Evolutionary conservation across 192 early-diverging fungal species (phyloP), one percentile per base, ranked within the genome.

Genomic region (Gigaspora rosea): DNA sequence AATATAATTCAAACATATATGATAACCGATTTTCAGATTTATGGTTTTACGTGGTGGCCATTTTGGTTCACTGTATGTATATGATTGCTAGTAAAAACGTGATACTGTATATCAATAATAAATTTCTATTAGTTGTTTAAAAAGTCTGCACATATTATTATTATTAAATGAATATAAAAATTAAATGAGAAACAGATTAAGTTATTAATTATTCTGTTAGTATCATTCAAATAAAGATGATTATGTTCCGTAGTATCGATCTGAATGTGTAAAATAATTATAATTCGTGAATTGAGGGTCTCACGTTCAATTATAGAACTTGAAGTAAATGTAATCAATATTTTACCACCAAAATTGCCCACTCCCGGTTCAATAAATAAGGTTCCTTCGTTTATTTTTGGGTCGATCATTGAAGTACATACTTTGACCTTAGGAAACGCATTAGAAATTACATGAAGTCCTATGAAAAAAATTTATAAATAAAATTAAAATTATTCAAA

Each of bases 401-500:
- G 85, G 75, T 96, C 96, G 2, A 96, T 84, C 86, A 91, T 90
- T 11, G 94, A 92, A 15, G 90, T 90, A 32, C 96, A 94, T 50
- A 97, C 86, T 77, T 87, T 88, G 12, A 96, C 91, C 58, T 80
- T 80, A 7, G 95, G 94, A 80, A 98, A 98, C 1, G 95, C 95
- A 10, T 88, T 84, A 3, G 91, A 80, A 35, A 98, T 90, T 3
- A 91, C 91, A 69, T 92, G 89, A 5, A 96, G 73, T 22, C 70
- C 70, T 71, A n/a, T 54, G 18, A 51, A 15, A 15, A 33, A 32
- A 27, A 27, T 27, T 46, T 13, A 56, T 16, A 22, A 71, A 27
- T 16, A 22, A 71, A 27, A n/a, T 71, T 50, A 16, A n/a, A 9
- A 56, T 16, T 0, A 16, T 2, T 35, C 13, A 4, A 36, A 32